Evolutionary conservation across 169 alveolate genomes (phyloP).

Genomic region (Amoebophrya sp.): DNA sequence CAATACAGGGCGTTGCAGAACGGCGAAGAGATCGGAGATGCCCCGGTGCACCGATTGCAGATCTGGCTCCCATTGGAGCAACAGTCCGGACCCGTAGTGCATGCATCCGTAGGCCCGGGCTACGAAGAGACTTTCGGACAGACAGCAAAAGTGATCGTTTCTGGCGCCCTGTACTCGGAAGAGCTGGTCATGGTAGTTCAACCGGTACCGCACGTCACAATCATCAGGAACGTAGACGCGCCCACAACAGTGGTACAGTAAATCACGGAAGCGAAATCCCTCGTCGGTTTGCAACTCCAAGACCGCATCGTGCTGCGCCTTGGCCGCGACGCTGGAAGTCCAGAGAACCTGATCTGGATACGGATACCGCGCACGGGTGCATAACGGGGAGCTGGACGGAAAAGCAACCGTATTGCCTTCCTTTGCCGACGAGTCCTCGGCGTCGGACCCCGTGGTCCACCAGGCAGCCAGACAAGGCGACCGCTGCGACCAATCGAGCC

Average conservation of each 20-base stretch:
- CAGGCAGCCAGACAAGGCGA: not conserved
- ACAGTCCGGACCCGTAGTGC: not conserved
- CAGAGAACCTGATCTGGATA: not conserved
- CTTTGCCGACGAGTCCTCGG: not conserved
- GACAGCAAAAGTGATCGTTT: not conserved
- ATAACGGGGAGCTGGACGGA: not conserved
- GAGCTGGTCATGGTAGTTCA: not conserved
- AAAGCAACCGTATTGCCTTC: not conserved
- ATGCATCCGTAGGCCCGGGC: constrained; percentile 2
- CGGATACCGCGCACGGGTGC: not conserved
- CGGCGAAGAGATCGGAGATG: not conserved
- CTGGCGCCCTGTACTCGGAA: not conserved
- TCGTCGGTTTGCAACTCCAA: not conserved
- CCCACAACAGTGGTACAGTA: not conserved
- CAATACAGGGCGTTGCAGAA: not conserved
- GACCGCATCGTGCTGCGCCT: not conserved
- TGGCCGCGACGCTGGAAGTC: not conserved
- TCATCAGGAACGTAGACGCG: not conserved
- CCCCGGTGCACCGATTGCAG: not conserved
- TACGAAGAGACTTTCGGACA: not conserved
- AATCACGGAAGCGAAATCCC: not conserved
- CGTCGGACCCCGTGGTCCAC: not conserved
- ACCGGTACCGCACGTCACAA: not conserved
- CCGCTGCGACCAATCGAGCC: not conserved
- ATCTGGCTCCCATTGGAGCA: not conserved